Evolutionary conservation across 306 rosid species (phyloP).

Genomic region (Gastrolobium bilobum): DNA sequence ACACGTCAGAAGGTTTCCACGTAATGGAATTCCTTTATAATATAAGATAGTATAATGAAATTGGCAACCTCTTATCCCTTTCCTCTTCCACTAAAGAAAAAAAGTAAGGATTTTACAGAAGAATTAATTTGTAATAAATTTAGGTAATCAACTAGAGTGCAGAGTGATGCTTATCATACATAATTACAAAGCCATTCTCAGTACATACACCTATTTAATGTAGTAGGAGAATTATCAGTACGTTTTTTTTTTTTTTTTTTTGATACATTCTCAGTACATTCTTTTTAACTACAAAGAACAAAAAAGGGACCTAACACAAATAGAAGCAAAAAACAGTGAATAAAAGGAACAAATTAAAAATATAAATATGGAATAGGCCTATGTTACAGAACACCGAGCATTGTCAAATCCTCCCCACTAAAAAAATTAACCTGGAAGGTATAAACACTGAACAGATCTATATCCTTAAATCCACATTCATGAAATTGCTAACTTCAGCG

Average conservation of each 20-base stretch:
- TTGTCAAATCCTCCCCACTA: slow-evolving; percentile 26
- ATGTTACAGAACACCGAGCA: slow-evolving; percentile 36
- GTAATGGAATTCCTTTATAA: too few species aligned
- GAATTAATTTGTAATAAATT: too few species aligned
- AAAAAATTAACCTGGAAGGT: slow-evolving; percentile 35
- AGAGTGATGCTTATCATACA: too few species aligned
- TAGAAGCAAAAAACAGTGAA: slow-evolving; percentile 15
- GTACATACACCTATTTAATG: neutral
- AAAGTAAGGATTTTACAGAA: too few species aligned
- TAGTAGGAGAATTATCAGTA: slow-evolving; percentile 38
- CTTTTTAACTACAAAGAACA: slow-evolving; percentile 21
- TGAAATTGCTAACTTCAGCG: slow-evolving; percentile 31
- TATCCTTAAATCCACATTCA: slow-evolving; percentile 42
- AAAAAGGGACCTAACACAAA: neutral
- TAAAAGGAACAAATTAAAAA: slow-evolving; percentile 13
- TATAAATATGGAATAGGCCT: slow-evolving; percentile 14
- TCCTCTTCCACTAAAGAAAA: too few species aligned
- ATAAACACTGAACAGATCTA: slow-evolving; percentile 27
- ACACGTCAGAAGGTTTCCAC: too few species aligned
- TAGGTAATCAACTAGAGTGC: too few species aligned
- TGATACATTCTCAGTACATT: too few species aligned
- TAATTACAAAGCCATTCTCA: too few species aligned
- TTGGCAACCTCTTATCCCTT: too few species aligned
- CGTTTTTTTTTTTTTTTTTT: neutral
- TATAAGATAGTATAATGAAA: too few species aligned